These are phyloP conservation scores for Neoscytalidium dimidiatum DNA, from an alignment of 2,329 filamentous ascomycete genomes.

Conservation along the genomic window DNA sequence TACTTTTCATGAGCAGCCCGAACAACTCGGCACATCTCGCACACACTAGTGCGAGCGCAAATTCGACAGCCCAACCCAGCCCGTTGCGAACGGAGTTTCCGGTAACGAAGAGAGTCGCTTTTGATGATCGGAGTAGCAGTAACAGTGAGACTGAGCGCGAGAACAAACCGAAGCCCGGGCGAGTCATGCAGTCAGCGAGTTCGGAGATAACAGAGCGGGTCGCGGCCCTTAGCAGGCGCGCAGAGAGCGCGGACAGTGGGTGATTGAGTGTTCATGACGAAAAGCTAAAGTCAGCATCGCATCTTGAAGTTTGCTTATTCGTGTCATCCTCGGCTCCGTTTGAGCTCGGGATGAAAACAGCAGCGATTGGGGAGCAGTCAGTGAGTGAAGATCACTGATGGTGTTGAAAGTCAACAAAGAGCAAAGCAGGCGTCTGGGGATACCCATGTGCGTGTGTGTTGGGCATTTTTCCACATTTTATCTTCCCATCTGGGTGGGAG, in stretches of 20 bases:
- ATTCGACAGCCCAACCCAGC: constrained; percentile 27
- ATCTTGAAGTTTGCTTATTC: neutral
- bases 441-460: constrained; percentile 16
- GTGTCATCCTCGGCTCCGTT: neutral
- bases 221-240: neutral
- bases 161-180: neutral
- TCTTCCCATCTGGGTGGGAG: neutral
- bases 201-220: neutral
- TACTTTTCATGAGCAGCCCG: constrained; percentile 80
- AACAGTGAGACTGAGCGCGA: constrained; percentile 3
- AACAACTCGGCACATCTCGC: constrained; percentile 60
- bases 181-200: constrained; percentile 2
- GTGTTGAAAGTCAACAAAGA: too few species aligned
- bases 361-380: neutral
- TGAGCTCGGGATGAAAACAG: neutral
- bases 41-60: neutral
- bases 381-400: neutral
- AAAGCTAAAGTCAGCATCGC: neutral
- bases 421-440: constrained; percentile 18
- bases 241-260: neutral
- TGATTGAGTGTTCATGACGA: neutral
- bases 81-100: constrained; percentile 32
- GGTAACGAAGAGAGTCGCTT: constrained; percentile 14
- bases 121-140: constrained; percentile 16
- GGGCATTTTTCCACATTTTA: neutral